Evolutionary conservation across 345 rosid species (phyloP), one percentile per base, ranked within the genome.

Genomic region (Salix arbutifolia): DNA sequence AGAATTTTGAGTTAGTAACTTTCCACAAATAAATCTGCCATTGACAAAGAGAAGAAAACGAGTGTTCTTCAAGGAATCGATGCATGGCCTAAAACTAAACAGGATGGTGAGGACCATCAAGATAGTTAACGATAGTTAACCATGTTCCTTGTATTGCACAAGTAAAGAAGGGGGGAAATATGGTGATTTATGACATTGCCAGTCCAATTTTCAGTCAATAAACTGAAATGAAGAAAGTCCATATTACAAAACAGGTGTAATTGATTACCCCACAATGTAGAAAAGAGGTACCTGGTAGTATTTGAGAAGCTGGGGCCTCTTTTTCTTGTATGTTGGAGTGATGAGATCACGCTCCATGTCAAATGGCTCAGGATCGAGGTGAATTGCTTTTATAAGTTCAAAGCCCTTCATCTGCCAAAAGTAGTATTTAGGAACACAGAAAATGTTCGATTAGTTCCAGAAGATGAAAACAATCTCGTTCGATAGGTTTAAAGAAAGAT

Each of bases 271-370:
- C 1, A 38, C 10, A 25, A 70, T n/a, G 70, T 25, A 14, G 50
- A 58, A 33, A 19, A 31, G 16, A 48, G 53, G 2, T 81, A 92
- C 98, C 97, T 91, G 92, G 81, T 94, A 96, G 83, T 88, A 83
- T 73, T 90, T 89, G 74, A 87, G 97, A 81, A 92, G 85, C 67
- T 96, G 99, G 52, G 97, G 97, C 76, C 99, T 87, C 88, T 91
- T 96, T 88, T 88, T 96, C 90, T 96, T 94, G 71, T 87, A 96
- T 10, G 98, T 92, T 44, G 99, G 99, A 65, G 99, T 94, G 25
- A 94, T 90, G 35, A 94, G 93, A 76, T 94, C 96, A 5, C 93
- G 92, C 18, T 92, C 97, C 83, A 92, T 88, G 81, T 94, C 97
- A 13, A 96, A 96, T 67, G 98, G 93, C 53, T 81, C 89, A 4